Conservation (phyloP, 2,329 filamentous ascomycete species). For the Chaetomium sp. region DNA sequence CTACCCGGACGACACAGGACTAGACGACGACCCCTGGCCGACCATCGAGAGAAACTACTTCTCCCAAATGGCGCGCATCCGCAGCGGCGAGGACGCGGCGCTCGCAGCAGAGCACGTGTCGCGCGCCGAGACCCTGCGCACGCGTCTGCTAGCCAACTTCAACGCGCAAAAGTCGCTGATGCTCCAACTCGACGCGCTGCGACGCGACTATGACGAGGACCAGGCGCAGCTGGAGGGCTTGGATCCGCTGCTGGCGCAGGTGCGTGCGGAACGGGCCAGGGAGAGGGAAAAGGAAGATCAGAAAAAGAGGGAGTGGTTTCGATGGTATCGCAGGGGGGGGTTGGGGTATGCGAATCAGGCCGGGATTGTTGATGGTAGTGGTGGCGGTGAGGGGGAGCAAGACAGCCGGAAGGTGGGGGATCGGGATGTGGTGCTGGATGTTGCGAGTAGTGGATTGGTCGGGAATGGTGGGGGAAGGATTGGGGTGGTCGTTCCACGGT, state of each 20-base stretch:
- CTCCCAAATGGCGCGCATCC: constrained; percentile 15
- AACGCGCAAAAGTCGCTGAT: constrained; percentile 23
- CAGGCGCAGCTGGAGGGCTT: not conserved
- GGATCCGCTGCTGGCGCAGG: not conserved
- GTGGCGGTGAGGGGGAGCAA: not conserved
- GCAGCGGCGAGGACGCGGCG: constrained; percentile 25
- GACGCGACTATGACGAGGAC: not conserved
- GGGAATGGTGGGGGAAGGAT: not conserved
- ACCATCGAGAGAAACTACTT: constrained; percentile 33
- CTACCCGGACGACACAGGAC: not conserved
- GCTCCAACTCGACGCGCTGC: constrained; percentile 5
- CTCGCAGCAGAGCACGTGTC: constrained; percentile 30
- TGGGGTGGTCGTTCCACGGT: no score
- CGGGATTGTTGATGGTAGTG: not conserved
- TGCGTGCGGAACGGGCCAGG: not conserved
- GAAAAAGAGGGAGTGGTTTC: constrained; percentile 11
- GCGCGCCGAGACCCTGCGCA: constrained; percentile 13
- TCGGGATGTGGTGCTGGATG: not conserved
- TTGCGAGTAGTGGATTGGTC: not conserved
- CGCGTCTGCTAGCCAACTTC: constrained; percentile 24
- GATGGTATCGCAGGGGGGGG: constrained; percentile 5
- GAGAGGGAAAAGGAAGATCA: constrained; percentile 8
- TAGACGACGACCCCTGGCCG: constrained; percentile 28
- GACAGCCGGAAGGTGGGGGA: not conserved
- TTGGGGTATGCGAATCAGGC: constrained; percentile 1